Evolutionary conservation across 306 rosid species (phyloP).

Genomic region (Pachyrhizus erosus): DNA sequence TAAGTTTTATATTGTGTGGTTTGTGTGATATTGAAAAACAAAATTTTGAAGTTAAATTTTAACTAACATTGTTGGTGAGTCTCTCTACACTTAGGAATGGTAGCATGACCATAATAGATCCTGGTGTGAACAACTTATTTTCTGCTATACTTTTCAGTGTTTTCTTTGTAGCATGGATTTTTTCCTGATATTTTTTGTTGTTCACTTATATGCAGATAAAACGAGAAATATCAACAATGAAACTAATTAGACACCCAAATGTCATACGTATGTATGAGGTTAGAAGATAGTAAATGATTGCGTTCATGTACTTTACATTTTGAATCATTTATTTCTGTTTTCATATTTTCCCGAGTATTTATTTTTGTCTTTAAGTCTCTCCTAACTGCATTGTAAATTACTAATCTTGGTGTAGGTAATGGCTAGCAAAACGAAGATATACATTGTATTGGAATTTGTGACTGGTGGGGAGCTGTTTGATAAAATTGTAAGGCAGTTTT

Average conservation of each 20-base stretch:
- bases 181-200: conserved; percentile 22
- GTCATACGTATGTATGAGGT: conserved; percentile 96
- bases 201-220: conserved; percentile 72
- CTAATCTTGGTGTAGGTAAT: conserved; percentile 71
- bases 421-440: conserved; percentile 96
- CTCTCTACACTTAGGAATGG: background rate
- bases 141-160: conserved; percentile 8
- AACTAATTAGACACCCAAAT: conserved; percentile 89
- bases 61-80: background rate
- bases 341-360: conserved; percentile 31
- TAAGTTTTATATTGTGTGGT: background rate
- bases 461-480: conserved; percentile 95
- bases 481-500: conserved; percentile 77
- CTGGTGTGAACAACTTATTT: conserved; percentile 12
- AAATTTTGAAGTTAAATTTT: conserved; percentile 14
- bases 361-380: background rate
- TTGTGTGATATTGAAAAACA: conserved; percentile 10
- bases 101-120: conserved; percentile 7
- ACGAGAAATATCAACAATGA: conserved; percentile 97
- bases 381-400: conserved; percentile 29
- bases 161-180: conserved; percentile 2
- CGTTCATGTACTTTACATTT: conserved; percentile 19
- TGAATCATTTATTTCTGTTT: conserved; percentile 29
- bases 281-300: conserved; percentile 39
- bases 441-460: conserved; percentile 89